phyloP scores from a whole-genome alignment of 176 grass and related monocot genomes.

The Phoenix dactylifera region DNA sequence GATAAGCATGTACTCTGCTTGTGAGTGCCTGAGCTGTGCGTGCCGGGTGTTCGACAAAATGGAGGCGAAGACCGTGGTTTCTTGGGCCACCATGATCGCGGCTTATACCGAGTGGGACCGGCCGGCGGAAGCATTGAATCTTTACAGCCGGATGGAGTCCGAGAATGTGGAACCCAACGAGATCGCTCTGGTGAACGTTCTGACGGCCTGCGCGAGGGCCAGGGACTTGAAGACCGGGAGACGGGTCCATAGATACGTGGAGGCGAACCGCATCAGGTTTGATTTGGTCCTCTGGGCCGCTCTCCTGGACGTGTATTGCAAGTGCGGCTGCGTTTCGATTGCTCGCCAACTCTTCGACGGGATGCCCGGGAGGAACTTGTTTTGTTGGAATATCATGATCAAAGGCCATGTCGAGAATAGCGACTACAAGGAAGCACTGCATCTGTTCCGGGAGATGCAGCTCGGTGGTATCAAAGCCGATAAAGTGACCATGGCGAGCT shows the following conservation, averaged over 20 bases:
- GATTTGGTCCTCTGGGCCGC: constrained; percentile 14
- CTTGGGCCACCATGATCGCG: constrained; percentile 13
- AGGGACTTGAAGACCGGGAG: constrained; percentile 13
- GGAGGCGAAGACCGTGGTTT: constrained; percentile 9
- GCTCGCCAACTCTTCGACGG: constrained; percentile 10
- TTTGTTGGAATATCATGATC: constrained; percentile 20
- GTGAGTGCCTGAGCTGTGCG: constrained; percentile 9
- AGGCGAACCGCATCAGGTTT: constrained; percentile 1
- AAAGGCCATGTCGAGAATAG: constrained; percentile 11
- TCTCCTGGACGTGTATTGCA: constrained; percentile 18
- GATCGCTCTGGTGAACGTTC: constrained; percentile 17
- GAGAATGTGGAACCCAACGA: constrained; percentile 3
- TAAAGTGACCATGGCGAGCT: constrained; percentile 19
- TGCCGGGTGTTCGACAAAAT: constrained; percentile 3
- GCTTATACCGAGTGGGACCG: constrained; percentile 14
- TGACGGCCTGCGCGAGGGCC: constrained; percentile 10
- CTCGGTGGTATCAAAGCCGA: constrained; percentile 2
- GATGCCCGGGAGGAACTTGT: constrained; percentile 13
- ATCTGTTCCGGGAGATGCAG: constrained; percentile 11
- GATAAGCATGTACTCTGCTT: constrained; percentile 8
- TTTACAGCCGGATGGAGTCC: constrained; percentile 7
- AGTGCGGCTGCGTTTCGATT: constrained; percentile 6
- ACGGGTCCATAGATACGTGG: constrained; percentile 13
- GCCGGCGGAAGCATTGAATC: constrained; percentile 10
- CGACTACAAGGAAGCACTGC: constrained; percentile 11